Evolutionary conservation across 768 basidiomycete species (phyloP).

Genomic region (Paxillus involutus): DNA sequence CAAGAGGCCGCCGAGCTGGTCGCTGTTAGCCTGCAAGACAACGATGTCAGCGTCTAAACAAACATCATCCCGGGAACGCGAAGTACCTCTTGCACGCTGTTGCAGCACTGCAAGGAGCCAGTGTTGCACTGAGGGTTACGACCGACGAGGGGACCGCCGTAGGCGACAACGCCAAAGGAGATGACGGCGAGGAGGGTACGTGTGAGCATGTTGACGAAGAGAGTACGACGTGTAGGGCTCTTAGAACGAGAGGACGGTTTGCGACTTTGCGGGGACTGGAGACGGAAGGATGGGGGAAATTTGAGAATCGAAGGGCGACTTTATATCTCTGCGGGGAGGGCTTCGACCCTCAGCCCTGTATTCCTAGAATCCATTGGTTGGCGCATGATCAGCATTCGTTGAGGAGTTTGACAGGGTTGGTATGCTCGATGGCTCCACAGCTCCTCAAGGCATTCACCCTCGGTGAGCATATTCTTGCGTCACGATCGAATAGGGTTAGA

Average conservation of each 20-base stretch:
- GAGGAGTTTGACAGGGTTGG: neutral
- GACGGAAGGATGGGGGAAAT: slow-evolving; percentile 6
- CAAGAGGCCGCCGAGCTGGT: neutral
- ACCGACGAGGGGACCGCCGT: slow-evolving; percentile 17
- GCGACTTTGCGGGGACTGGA: slow-evolving; percentile 4
- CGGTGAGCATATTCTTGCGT: too few species aligned
- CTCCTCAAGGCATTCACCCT: neutral
- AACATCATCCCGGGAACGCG: neutral
- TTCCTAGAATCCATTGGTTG: slow-evolving; percentile 6
- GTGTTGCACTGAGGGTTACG: slow-evolving; percentile 27
- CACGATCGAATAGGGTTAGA: too few species aligned
- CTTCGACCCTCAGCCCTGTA: neutral
- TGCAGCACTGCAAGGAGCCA: slow-evolving; percentile 21
- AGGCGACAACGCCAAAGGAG: slow-evolving; percentile 17
- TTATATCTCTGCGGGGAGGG: slow-evolving; percentile 16
- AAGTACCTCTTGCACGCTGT: slow-evolving; percentile 19
- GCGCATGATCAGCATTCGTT: neutral
- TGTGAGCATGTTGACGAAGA: slow-evolving; percentile 13
- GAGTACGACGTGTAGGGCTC: slow-evolving; percentile 1
- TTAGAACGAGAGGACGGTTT: slow-evolving; percentile 26
- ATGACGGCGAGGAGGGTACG: slow-evolving; percentile 11
- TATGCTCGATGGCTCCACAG: slow-evolving; percentile 1
- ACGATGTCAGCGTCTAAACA: slow-evolving; percentile 4
- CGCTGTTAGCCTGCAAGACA: slow-evolving; percentile 10
- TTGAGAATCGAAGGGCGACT: slow-evolving; percentile 2